Percentiles rank a stretch among this genome's conserved stretches.
Evolutionary conservation across 202 grass and related monocot genomes (phyloP).

Genomic region (Setaria italica): DNA sequence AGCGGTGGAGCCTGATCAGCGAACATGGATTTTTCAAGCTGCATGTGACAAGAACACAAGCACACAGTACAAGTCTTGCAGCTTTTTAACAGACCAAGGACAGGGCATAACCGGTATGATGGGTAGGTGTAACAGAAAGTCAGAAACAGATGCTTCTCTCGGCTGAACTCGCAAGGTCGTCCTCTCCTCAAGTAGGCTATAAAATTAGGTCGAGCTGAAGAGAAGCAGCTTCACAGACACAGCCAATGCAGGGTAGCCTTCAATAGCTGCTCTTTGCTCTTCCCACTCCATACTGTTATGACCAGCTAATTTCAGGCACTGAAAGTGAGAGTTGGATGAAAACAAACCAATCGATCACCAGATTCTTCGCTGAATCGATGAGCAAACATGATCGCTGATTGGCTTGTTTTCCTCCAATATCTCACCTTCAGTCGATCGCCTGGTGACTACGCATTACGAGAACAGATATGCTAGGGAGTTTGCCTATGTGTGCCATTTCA

Average conservation of each 20-base stretch:
- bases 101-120: neutral
- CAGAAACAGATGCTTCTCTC: neutral
- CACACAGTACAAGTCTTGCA: neutral
- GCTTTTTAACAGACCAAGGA: neutral
- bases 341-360: constrained; percentile 34
- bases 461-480: neutral
- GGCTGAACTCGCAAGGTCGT: neutral
- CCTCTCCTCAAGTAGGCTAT: neutral
- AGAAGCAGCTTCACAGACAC: neutral
- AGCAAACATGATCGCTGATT: neutral
- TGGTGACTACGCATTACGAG: neutral
- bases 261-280: neutral
- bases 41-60: neutral
- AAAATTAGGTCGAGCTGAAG: neutral
- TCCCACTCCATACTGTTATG: neutral
- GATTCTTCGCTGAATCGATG: neutral
- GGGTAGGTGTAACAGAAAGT: neutral
- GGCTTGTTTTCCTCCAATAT: constrained; percentile 31
- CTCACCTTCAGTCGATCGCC: constrained; percentile 44
- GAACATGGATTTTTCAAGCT: no score
- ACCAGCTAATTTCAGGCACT: neutral
- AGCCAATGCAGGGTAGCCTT: neutral
- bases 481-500: constrained; percentile 18
- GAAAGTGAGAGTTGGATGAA: constrained; percentile 55
- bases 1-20: neutral